Evolutionary conservation across 148 eudicot species (phyloP).

Genomic region (Rhododendron molle): DNA sequence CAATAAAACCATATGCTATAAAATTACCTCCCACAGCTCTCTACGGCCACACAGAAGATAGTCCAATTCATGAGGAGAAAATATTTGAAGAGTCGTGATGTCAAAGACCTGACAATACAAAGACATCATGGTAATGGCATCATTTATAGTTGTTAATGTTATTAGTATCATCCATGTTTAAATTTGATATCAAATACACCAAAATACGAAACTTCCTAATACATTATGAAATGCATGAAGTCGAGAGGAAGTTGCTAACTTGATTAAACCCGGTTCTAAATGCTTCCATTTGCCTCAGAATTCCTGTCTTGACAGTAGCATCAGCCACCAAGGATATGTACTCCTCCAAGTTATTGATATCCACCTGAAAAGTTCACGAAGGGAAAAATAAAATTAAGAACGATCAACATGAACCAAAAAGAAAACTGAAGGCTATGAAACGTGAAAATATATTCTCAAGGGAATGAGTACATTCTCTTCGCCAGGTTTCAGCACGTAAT

Average conservation of each 20-base stretch:
- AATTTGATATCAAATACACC: background rate
- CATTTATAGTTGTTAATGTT: background rate
- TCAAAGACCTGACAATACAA: slow-evolving; percentile 67
- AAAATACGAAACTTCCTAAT: background rate
- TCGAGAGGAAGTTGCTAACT: slow-evolving; percentile 29
- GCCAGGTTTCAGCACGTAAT: slow-evolving; percentile 64
- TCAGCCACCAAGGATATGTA: slow-evolving; percentile 80
- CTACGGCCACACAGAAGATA: slow-evolving; percentile 92
- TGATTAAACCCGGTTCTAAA: slow-evolving; percentile 91
- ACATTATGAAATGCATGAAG: background rate
- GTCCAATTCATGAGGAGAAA: slow-evolving; percentile 86
- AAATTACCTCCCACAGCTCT: slow-evolving; percentile 91
- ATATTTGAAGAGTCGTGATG: slow-evolving; percentile 75
- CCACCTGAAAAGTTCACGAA: slow-evolving; percentile 50
- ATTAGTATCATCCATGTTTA: background rate
- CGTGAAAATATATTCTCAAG: background rate
- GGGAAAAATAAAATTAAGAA: background rate
- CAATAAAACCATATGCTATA: background rate
- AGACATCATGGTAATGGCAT: background rate
- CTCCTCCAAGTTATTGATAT: slow-evolving; percentile 68
- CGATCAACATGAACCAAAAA: background rate
- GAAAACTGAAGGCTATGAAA: background rate
- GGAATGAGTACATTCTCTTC: slow-evolving; percentile 53
- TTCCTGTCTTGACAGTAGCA: slow-evolving; percentile 84
- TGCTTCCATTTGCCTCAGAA: slow-evolving; percentile 79